These are phyloP conservation scores for Ottelia alismoides DNA, from an alignment of 106 monocot species.

Conservation along the genomic window DNA sequence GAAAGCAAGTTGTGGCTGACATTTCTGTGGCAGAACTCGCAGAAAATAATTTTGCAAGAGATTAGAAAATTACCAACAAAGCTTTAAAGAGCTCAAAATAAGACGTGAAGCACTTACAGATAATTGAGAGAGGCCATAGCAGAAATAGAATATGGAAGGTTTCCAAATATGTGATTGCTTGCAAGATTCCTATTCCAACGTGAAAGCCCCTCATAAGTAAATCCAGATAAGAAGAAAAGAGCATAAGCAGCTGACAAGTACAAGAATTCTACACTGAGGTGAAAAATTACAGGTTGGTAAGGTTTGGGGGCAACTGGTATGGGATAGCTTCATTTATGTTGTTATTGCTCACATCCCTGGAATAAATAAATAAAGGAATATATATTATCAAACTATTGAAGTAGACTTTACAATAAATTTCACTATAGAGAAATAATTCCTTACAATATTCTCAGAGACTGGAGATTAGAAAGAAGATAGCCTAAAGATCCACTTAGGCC, in stretches of 20 bases:
- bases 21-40: conserved; percentile 51
- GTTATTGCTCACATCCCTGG: conserved; percentile 84
- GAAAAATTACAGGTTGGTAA: conserved; percentile 53
- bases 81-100: no score
- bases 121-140: conserved; percentile 52
- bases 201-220: no score
- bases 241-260: background rate
- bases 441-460: conserved; percentile 69
- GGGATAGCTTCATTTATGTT: conserved; percentile 58
- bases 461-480: conserved; percentile 53
- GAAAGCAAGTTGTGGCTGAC: conserved; percentile 65
- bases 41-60: no score
- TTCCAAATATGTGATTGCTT: conserved; percentile 57
- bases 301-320: conserved; percentile 83
- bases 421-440: no score
- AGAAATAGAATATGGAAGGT: conserved; percentile 75
- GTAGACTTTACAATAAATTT: no score
- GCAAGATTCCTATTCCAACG: conserved; percentile 96
- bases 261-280: background rate
- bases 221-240: no score
- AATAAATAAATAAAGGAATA: no score
- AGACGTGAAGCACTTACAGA: conserved; percentile 49
- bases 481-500: conserved; percentile 70
- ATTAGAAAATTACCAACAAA: no score
- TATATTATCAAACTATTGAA: no score